phyloP scores from a whole-genome alignment of 441 rosid genomes.

The Adansonia madagascariensis region DNA sequence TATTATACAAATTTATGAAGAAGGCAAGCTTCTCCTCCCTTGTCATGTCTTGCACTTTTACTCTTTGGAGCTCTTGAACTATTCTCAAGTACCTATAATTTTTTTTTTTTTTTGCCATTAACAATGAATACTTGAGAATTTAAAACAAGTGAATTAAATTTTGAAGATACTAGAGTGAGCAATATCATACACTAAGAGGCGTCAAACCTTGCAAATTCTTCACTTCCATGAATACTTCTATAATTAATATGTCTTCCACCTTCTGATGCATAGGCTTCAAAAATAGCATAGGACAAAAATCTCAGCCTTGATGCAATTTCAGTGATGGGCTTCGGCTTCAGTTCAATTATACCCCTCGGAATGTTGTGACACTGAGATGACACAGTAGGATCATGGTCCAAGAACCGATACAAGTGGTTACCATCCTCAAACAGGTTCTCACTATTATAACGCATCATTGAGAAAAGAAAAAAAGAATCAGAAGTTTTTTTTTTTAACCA shows the following conservation, averaged over 20 bases:
- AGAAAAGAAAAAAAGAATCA: slow-evolving; percentile 8
- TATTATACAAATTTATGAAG: slow-evolving; percentile 80
- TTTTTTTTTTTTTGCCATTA: slow-evolving; percentile 5
- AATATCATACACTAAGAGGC: slow-evolving; percentile 15
- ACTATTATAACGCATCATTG: slow-evolving; percentile 42
- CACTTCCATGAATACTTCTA: slow-evolving; percentile 88
- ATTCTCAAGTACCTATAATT: slow-evolving; percentile 66
- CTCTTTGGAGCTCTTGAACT: slow-evolving; percentile 82
- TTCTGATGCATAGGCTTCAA: slow-evolving; percentile 73
- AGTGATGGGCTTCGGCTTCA: slow-evolving; percentile 65
- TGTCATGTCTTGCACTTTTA: slow-evolving; percentile 57
- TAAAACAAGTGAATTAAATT: slow-evolving; percentile 13
- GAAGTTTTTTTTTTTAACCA: too few species aligned
- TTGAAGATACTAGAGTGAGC: not conserved
- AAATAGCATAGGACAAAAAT: slow-evolving; percentile 62
- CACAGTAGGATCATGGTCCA: slow-evolving; percentile 71
- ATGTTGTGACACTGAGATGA: slow-evolving; percentile 83
- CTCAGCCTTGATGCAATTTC: slow-evolving; percentile 79
- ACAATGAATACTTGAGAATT: slow-evolving; percentile 5
- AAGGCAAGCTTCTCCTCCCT: slow-evolving; percentile 84
- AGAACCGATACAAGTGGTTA: slow-evolving; percentile 74
- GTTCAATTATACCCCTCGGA: slow-evolving; percentile 75
- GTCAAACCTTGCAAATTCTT: slow-evolving; percentile 86
- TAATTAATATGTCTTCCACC: slow-evolving; percentile 89
- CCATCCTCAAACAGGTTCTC: slow-evolving; percentile 89